phyloP scores from a whole-genome alignment of 495 filamentous ascomycete genomes.

The Aspergillus leporis region DNA sequence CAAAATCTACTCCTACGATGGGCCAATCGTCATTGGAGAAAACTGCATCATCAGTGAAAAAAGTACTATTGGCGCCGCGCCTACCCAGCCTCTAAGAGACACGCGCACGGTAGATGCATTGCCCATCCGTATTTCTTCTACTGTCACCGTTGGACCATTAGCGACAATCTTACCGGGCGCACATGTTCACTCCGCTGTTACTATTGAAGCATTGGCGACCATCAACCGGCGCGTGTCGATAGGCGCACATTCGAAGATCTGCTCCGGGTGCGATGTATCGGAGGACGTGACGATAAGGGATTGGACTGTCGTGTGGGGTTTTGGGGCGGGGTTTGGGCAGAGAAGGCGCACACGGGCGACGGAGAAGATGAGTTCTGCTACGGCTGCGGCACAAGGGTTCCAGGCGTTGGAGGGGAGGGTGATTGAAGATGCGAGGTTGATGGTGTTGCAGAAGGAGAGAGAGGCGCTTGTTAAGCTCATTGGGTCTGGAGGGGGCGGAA shows the following conservation, averaged over 20 bases:
- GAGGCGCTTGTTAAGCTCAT: conserved; percentile 43
- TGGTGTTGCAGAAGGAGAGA: conserved; percentile 47
- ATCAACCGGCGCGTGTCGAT: conserved; percentile 34
- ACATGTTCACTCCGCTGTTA: conserved; percentile 35
- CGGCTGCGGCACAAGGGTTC: conserved; percentile 22
- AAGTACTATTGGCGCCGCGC: conserved; percentile 54
- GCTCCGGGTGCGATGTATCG: conserved; percentile 37
- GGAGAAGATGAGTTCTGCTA: conserved; percentile 19
- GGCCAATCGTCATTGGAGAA: conserved; percentile 70
- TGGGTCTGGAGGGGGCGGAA: conserved; percentile 26
- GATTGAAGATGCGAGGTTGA: conserved; percentile 49
- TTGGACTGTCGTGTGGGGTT: conserved; percentile 48
- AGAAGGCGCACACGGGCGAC: conserved; percentile 31
- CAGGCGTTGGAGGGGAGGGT: conserved; percentile 33
- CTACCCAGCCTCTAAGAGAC: conserved; percentile 12
- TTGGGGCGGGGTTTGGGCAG: conserved; percentile 33
- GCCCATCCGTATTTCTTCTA: conserved; percentile 36
- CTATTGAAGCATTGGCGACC: conserved; percentile 36
- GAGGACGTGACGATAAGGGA: conserved; percentile 30
- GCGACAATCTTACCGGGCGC: conserved; percentile 36
- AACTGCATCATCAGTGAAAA: conserved; percentile 78
- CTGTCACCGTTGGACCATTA: conserved; percentile 36
- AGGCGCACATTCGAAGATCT: conserved; percentile 44
- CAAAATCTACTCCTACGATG: conserved; percentile 65
- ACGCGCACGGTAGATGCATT: conserved; percentile 11